A percentile compares a stretch with the other conserved stretches of the same genome.
These are phyloP conservation scores for Eimeria praecox DNA, from an alignment of 169 alveolate species.

Conservation along the genomic window DNA sequence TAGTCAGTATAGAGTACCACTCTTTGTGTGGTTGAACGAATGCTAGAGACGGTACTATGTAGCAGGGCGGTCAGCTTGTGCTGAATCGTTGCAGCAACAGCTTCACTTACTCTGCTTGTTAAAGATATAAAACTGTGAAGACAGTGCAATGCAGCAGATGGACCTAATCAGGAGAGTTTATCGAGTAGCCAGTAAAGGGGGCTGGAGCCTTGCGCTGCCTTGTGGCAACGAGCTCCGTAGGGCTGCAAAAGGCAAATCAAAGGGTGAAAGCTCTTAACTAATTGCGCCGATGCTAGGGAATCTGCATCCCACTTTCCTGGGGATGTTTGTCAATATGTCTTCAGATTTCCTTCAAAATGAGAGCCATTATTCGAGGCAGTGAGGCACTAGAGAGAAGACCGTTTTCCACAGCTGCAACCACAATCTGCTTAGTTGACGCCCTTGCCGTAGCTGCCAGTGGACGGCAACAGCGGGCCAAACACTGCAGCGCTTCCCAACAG, in stretches of 20 bases:
- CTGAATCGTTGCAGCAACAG: neutral
- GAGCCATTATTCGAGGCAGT: conserved; percentile 64
- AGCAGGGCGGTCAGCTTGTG: neutral
- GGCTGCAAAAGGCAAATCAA: neutral
- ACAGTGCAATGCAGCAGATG: neutral
- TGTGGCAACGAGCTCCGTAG: neutral
- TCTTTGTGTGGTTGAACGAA: neutral
- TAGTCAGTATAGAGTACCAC: neutral
- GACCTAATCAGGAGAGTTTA: neutral
- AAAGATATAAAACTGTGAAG: neutral
- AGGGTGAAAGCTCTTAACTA: neutral
- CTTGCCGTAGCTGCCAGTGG: neutral
- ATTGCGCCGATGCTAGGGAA: neutral
- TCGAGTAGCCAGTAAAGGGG: neutral
- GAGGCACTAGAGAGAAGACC: neutral
- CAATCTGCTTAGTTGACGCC: neutral
- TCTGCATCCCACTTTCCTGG: neutral
- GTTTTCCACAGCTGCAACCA: neutral
- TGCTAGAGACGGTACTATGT: neutral
- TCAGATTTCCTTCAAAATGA: conserved; percentile 42
- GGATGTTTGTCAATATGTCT: neutral
- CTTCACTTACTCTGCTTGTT: neutral
- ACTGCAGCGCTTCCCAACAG: neutral
- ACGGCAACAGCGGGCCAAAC: neutral
- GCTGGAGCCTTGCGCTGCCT: neutral